Evolutionary conservation across 139 green algal species (phyloP).

Genomic region (Chlorella sorokiniana): DNA sequence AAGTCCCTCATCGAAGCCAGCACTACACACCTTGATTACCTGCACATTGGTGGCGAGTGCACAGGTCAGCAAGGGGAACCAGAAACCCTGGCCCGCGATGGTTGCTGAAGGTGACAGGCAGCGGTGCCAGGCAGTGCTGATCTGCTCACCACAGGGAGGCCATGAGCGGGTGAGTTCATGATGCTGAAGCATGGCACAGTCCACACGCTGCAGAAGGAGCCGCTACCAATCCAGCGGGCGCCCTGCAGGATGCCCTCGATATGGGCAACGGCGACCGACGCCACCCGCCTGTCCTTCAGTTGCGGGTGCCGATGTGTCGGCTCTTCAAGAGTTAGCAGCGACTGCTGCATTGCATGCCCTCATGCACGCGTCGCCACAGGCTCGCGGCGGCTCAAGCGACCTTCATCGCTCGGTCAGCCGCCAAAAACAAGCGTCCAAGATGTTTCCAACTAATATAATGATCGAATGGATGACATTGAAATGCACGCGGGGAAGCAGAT

Average conservation of each 20-base stretch:
- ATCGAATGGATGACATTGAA: too few relatives aligned
- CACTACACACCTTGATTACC: constrained; percentile 16
- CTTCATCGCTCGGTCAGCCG: too few relatives aligned
- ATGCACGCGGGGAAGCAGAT: too few relatives aligned
- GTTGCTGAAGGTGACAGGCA: not conserved
- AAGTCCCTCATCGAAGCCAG: constrained; percentile 17
- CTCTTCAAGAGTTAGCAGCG: not conserved
- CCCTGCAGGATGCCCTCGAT: not conserved
- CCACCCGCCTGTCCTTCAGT: not conserved
- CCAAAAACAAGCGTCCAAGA: too few relatives aligned
- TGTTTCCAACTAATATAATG: too few relatives aligned
- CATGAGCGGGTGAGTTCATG: not conserved
- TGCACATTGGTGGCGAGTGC: not conserved
- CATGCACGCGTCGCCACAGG: too few relatives aligned
- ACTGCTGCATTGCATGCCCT: not conserved
- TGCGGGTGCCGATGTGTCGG: constrained; percentile 6
- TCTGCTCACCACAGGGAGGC: not conserved
- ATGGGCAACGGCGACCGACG: not conserved
- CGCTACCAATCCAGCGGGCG: not conserved
- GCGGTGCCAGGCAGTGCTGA: not conserved
- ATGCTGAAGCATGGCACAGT: not conserved
- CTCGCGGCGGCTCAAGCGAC: too few relatives aligned
- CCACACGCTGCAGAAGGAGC: constrained; percentile 23
- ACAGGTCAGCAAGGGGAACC: too few relatives aligned
- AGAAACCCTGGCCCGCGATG: not conserved